Evolutionary conservation across 2,329 filamentous ascomycete species (phyloP).

Genomic region (Curvularia eragrostidis): DNA sequence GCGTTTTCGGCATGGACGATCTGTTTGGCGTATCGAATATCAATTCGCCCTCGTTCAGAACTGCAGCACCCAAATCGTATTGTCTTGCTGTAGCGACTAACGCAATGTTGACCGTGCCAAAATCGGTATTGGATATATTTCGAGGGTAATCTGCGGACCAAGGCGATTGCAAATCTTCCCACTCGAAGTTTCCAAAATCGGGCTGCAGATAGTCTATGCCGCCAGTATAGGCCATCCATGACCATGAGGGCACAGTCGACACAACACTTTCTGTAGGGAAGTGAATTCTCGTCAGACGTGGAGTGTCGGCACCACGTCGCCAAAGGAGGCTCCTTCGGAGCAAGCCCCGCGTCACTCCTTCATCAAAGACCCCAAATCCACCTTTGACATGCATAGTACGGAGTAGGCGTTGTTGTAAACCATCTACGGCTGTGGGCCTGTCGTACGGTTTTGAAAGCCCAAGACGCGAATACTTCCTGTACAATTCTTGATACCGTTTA

Average conservation of each 20-base stretch:
- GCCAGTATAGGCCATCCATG: constrained; percentile 26
- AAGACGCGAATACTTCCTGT: constrained; percentile 38
- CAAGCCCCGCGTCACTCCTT: constrained; percentile 10
- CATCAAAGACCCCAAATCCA: constrained; percentile 43
- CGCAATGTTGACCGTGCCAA: not conserved
- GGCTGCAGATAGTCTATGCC: constrained; percentile 25
- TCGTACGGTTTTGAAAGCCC: constrained; percentile 30
- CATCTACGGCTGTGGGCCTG: constrained; percentile 41
- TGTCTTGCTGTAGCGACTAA: constrained; percentile 1
- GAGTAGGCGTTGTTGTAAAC: constrained; percentile 42
- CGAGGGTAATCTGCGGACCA: not conserved
- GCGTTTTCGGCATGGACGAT: not conserved
- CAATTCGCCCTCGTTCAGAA: not conserved
- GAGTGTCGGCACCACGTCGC: constrained; percentile 6
- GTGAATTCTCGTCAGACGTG: constrained; percentile 2
- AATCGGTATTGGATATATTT: not conserved
- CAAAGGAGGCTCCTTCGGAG: constrained; percentile 18
- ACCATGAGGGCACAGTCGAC: constrained; percentile 19
- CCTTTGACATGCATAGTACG: constrained; percentile 28
- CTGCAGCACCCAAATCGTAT: not conserved
- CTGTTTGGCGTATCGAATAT: constrained; percentile 2
- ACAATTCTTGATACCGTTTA: constrained; percentile 17
- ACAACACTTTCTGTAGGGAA: constrained; percentile 4
- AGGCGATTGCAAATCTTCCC: constrained; percentile 17
- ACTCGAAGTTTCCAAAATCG: constrained; percentile 15